Evolutionary conservation across 345 rosid species (phyloP).

Genomic region (Eutrema heterophyllum): DNA sequence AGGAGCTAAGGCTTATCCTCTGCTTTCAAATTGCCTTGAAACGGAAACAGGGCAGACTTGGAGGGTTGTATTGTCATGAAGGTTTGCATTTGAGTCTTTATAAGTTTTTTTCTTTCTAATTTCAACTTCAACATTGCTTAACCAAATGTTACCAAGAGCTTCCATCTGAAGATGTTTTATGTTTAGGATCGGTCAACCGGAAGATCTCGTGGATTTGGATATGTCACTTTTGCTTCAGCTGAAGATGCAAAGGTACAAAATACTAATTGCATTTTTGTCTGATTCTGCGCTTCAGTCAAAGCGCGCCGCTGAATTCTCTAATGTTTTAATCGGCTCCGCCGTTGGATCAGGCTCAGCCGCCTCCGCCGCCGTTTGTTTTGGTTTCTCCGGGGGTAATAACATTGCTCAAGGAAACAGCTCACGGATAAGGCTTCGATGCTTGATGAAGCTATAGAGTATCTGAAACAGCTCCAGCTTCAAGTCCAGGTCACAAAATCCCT

Average conservation of each 20-base stretch:
- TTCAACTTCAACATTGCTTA: background rate
- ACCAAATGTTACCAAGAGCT: background rate
- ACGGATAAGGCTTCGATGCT: constrained; percentile 97
- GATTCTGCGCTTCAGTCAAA: background rate
- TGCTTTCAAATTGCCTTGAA: too few relatives aligned
- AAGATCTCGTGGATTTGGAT: constrained; percentile 97
- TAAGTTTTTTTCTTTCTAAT: background rate
- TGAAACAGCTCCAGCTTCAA: constrained; percentile 95
- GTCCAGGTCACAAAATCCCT: constrained; percentile 53
- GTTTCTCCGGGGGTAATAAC: constrained; percentile 24
- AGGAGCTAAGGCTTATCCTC: too few relatives aligned
- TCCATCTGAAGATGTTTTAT: background rate
- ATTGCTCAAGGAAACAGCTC: constrained; percentile 25
- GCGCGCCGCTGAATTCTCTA: constrained; percentile 1
- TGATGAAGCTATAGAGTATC: constrained; percentile 90
- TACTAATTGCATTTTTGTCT: background rate
- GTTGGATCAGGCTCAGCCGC: constrained; percentile 17
- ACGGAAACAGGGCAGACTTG: constrained; percentile 39
- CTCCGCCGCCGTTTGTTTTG: constrained; percentile 4
- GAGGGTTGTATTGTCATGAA: constrained; percentile 99
- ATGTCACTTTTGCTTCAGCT: constrained; percentile 70
- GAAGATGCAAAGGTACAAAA: constrained; percentile 75
- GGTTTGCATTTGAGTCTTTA: constrained; percentile 40
- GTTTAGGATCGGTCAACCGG: constrained; percentile 84
- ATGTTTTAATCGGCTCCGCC: constrained; percentile 16